A percentile compares a stretch with the other conserved stretches of the same genome.
These are phyloP conservation scores for Collybia nuda DNA, from an alignment of 768 basidiomycete species.

Conservation along the genomic window DNA sequence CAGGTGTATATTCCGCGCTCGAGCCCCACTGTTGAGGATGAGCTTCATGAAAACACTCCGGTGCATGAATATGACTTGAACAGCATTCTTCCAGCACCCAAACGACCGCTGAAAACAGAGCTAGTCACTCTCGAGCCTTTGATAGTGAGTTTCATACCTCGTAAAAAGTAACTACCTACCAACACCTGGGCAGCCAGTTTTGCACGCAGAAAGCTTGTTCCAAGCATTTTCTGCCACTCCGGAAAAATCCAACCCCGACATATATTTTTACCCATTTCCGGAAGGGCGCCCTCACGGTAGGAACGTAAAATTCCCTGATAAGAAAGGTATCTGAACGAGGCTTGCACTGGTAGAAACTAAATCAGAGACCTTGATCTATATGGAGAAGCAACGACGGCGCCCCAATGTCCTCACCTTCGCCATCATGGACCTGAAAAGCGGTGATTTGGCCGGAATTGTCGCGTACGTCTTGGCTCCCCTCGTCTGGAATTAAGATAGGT, in stretches of 20 bases:
- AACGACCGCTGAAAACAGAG: constrained; percentile 9
- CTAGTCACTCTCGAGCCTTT: constrained; percentile 13
- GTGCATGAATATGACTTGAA: constrained; percentile 17
- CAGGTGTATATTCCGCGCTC: constrained; percentile 5
- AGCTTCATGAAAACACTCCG: constrained; percentile 15
- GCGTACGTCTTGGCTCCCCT: constrained; percentile 3
- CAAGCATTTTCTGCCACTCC: constrained; percentile 12
- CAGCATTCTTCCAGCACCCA: constrained; percentile 12
- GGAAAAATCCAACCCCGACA: constrained; percentile 3
- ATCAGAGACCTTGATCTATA: constrained; percentile 16
- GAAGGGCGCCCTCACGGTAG: constrained; percentile 16
- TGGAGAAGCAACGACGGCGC: constrained; percentile 19
- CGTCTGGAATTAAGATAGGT: background rate
- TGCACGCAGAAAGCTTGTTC: constrained; percentile 14
- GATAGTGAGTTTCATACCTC: constrained; percentile 8
- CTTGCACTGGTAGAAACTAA: constrained; percentile 10
- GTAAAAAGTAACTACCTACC: background rate
- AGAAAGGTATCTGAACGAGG: background rate
- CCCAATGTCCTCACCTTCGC: constrained; percentile 18
- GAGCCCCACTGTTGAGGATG: background rate
- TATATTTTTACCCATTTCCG: constrained; percentile 18
- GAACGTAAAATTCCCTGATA: background rate
- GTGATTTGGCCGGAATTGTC: constrained; percentile 14
- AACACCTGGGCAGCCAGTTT: constrained; percentile 5
- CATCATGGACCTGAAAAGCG: constrained; percentile 12